These are phyloP conservation scores for Tolypocladium inflatum DNA, from an alignment of 2,329 filamentous ascomycete species.

Conservation along the genomic window DNA sequence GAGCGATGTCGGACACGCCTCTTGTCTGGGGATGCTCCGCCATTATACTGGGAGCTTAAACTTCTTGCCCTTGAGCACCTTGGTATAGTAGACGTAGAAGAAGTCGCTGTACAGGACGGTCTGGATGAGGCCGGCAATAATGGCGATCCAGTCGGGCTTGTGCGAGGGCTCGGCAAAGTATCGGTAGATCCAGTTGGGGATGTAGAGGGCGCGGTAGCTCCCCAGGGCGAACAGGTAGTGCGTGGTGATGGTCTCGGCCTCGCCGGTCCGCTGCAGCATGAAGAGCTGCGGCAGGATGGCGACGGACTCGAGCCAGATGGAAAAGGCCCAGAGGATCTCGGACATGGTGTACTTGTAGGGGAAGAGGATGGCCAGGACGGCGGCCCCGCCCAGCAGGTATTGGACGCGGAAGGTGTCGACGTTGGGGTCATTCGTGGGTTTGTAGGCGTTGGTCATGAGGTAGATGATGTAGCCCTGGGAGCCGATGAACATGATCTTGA, in stretches of 20 bases:
- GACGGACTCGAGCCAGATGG: conserved; percentile 94
- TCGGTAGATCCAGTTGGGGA: conserved; percentile 96
- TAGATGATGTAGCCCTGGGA: conserved; percentile 92
- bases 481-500: conserved; percentile 91
- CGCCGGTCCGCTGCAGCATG: conserved; percentile 94
- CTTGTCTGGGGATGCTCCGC: not conserved
- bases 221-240: conserved; percentile 95
- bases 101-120: conserved; percentile 97
- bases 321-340: conserved; percentile 95
- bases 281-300: conserved; percentile 96
- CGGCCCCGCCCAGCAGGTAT: conserved; percentile 78
- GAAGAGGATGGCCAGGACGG: conserved; percentile 69
- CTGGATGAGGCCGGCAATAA: conserved; percentile 83
- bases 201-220: conserved; percentile 86
- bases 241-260: conserved; percentile 98
- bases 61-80: conserved; percentile 83
- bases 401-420: conserved; percentile 96
- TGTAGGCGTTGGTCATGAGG: conserved; percentile 95
- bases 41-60: conserved; percentile 73
- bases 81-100: conserved; percentile 99
- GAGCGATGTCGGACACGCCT: not conserved
- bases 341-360: conserved; percentile 74
- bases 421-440: conserved; percentile 93
- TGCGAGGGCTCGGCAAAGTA: conserved; percentile 68
- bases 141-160: conserved; percentile 74